Percentiles rank a stretch among this genome's conserved stretches.
Conservation (phyloP, 768 basidiomycete species). For the Mycena galopus region DNA sequence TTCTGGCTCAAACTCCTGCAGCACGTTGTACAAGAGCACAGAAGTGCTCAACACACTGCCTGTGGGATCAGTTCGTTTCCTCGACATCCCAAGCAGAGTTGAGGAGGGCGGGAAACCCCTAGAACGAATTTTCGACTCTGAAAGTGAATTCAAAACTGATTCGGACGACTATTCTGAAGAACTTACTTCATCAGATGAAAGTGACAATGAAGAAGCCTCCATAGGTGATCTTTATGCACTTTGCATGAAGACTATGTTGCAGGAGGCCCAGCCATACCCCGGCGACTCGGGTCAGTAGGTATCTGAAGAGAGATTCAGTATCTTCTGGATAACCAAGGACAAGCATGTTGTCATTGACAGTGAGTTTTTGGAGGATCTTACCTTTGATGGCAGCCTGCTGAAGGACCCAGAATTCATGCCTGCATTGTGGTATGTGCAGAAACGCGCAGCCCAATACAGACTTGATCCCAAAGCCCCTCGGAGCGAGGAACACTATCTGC, state of each 20-base stretch:
- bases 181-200: no score
- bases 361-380: background rate
- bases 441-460: no score
- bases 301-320: background rate
- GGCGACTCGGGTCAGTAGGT: background rate
- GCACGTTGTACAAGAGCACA: background rate
- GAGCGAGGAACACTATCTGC: no score
- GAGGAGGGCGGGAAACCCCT: conserved; percentile 1
- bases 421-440: background rate
- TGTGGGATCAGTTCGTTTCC: background rate
- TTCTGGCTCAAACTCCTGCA: background rate
- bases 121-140: background rate
- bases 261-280: background rate
- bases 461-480: no score
- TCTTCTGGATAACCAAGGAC: background rate
- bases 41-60: background rate
- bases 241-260: background rate
- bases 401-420: background rate
- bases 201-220: no score
- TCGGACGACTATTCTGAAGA: no score
- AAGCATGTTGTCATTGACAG: background rate
- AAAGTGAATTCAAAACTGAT: no score
- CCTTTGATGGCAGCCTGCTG: no score
- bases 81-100: background rate
- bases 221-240: conserved; percentile 5